phyloP scores from a whole-genome alignment of 352 stramenopile species.

The Globisporangium splendens region DNA sequence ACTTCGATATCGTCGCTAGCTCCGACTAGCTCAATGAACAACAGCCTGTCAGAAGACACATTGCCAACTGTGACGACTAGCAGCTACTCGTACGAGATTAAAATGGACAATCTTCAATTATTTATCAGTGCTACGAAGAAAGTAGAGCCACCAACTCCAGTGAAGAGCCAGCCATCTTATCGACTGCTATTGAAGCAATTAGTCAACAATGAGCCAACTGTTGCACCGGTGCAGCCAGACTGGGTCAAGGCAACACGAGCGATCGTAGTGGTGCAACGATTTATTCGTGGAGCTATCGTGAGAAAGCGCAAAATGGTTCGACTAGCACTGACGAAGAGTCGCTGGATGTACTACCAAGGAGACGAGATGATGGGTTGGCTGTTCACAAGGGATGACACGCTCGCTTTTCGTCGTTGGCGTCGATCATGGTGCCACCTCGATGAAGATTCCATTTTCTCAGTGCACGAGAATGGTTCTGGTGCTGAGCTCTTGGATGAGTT shows the following conservation, averaged over 20 bases:
- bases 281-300: slow-evolving; percentile 73
- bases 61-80: slow-evolving; percentile 11
- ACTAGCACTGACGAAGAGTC: slow-evolving; percentile 44
- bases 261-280: slow-evolving; percentile 78
- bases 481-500: slow-evolving; percentile 65
- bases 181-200: slow-evolving; percentile 69
- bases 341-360: slow-evolving; percentile 54
- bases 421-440: slow-evolving; percentile 81
- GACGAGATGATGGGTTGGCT: slow-evolving; percentile 80
- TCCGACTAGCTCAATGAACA: slow-evolving; percentile 14
- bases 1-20: slow-evolving; percentile 11
- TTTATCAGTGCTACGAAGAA: slow-evolving; percentile 67
- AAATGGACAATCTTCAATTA: slow-evolving; percentile 56
- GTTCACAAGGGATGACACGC: slow-evolving; percentile 75
- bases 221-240: slow-evolving; percentile 42
- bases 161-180: slow-evolving; percentile 65
- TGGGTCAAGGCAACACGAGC: slow-evolving; percentile 69
- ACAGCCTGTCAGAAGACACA: slow-evolving; percentile 22
- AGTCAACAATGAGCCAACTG: slow-evolving; percentile 51
- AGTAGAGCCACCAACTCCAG: slow-evolving; percentile 12
- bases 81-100: slow-evolving; percentile 78
- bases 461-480: slow-evolving; percentile 71
- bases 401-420: slow-evolving; percentile 82
- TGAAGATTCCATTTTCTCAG: slow-evolving; percentile 58
- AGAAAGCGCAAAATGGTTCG: slow-evolving; percentile 64